Conservation (phyloP, 2,329 filamentous ascomycete genomes). For the Trichoderma gracile region DNA sequence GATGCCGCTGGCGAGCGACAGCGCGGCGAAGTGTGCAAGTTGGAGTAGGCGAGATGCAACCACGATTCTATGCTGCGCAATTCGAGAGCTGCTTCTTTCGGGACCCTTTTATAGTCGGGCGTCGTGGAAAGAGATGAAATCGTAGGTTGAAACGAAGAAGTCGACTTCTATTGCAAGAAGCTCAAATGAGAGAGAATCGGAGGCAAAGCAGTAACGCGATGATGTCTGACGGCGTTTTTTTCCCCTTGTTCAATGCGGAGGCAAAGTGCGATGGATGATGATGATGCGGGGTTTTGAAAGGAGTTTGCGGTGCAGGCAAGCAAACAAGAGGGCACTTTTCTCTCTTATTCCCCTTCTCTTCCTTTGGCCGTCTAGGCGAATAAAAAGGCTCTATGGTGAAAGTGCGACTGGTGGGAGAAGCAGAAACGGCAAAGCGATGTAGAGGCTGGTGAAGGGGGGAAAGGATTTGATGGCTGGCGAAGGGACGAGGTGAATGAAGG, state of each 20-base stretch:
- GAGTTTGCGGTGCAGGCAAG: constrained; percentile 6
- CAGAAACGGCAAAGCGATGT: background rate
- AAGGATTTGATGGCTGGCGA: constrained; percentile 2
- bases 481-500: background rate
- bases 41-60: background rate
- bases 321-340: background rate
- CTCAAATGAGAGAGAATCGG: background rate
- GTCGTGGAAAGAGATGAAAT: background rate
- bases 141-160: background rate
- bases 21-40: constrained; percentile 8
- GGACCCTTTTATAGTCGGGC: background rate
- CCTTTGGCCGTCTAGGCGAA: background rate
- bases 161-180: background rate
- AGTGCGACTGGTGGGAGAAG: background rate
- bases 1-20: constrained; percentile 30
- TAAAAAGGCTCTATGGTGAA: background rate
- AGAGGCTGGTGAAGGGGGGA: background rate
- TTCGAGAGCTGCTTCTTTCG: background rate
- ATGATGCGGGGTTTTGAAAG: constrained; percentile 26
- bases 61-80: background rate
- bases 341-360: background rate
- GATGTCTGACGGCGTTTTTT: constrained; percentile 10
- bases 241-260: constrained; percentile 10
- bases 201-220: background rate
- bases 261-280: background rate